Base-by-base conservation (phyloP, 164 flowering plant genomes). In the Buxus sempervirens region DNA sequence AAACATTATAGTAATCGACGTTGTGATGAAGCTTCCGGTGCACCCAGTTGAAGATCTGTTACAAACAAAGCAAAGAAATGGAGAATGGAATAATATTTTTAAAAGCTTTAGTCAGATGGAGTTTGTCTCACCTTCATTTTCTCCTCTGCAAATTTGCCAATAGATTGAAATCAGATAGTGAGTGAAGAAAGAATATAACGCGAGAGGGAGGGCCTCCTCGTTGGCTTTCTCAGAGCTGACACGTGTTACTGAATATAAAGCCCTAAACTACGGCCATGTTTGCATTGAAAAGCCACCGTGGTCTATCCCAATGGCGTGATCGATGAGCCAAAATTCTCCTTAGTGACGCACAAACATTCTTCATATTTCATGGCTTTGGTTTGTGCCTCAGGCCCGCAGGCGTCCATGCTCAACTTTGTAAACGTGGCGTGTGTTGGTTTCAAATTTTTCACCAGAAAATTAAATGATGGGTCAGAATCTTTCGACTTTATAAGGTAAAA, bases 21-120 rank as follows among this genome's bases (percentile, higher is more conserved):
- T 77, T 78, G 22, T 62, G 74, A 65, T 76, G 73, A 53, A 88
- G 70, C 66, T 74, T 82, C 64, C 81, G 78, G 59, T 85, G 87
- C 71, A 88, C 79, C 93, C 93, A 88, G 62, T 81, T 81, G 85
- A 88, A 86, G 77, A 88, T 82, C 90, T 86, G 73, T 57, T 23
- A 0, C 22, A 16, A 21, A 54, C 20, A 60, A 59, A 45, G 23
- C 63, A 59, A 63, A n/a, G 2, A 45, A 45, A 24, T 27, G 14
- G 9, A 62, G 13, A 60, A 9, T 57, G 4, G 7, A n/a, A 53
- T 38, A 8, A 23, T 1, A 45, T 23, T 18, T 18, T 12, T 25
- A 16, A 53, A n/a, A n/a, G n/a, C n/a, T n/a, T n/a, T 13, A 7
- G 28, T n/a, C 19, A 0, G 41, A 42, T 42, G 64, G 64, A 38